Percentiles rank a stretch among this genome's conserved stretches.
phyloP scores from a whole-genome alignment of 805 yeast genomes.

The Yarrowia deformans region DNA sequence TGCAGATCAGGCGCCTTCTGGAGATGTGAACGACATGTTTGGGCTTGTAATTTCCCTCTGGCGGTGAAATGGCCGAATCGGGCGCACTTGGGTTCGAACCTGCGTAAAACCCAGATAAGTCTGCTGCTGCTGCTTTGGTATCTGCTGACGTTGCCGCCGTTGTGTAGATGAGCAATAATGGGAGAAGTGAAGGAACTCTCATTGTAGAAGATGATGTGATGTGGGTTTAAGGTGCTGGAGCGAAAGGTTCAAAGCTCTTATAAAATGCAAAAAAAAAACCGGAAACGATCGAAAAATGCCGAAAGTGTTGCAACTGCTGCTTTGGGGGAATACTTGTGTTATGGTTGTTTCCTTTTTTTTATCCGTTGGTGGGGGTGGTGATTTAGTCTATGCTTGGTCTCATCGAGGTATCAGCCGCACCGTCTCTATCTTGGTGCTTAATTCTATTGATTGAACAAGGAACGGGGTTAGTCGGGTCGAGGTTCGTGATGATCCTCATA shows the following conservation, averaged over 20 bases:
- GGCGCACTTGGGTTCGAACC: slow-evolving; percentile 8
- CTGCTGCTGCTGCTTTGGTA: not conserved
- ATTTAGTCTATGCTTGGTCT: slow-evolving; percentile 26
- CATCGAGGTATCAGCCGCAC: slow-evolving; percentile 17
- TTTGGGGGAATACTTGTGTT: slow-evolving; percentile 8
- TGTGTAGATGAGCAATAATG: slow-evolving; percentile 5
- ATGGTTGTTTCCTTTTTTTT: not conserved
- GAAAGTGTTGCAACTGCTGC: slow-evolving; percentile 3
- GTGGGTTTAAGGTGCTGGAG: not conserved
- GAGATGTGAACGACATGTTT: slow-evolving; percentile 20
- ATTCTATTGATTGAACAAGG: not conserved
- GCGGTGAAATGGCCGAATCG: not conserved
- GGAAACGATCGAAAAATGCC: not conserved
- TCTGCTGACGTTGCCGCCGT: not conserved
- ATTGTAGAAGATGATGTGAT: not conserved
- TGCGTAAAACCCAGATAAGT: slow-evolving; percentile 3
- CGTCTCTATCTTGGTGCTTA: slow-evolving; percentile 18
- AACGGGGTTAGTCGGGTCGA: not conserved
- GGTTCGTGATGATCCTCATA: no score
- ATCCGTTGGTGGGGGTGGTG: not conserved
- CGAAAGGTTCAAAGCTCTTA: not conserved
- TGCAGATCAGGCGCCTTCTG: slow-evolving; percentile 16
- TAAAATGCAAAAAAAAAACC: slow-evolving; percentile 2
- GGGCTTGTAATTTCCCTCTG: slow-evolving; percentile 4
- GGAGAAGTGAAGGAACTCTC: slow-evolving; percentile 1